phyloP scores from a whole-genome alignment of 495 filamentous ascomycete species.

The Rhizodiscina lignyota region DNA sequence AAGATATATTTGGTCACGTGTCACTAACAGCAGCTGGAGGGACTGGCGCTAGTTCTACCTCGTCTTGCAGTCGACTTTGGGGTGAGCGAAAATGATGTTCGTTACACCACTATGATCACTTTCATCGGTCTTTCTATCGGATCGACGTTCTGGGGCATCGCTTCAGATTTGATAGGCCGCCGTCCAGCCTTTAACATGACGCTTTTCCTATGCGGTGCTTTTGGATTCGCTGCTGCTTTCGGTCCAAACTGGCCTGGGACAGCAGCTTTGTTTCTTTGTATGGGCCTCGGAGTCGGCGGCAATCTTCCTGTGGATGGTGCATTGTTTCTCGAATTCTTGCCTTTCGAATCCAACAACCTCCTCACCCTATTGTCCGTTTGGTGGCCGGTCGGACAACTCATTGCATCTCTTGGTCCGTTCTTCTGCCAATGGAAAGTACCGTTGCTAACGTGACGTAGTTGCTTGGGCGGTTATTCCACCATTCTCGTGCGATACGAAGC shows the following conservation, averaged over 20 bases:
- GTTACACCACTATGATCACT: slow-evolving; percentile 37
- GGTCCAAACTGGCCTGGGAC: slow-evolving; percentile 34
- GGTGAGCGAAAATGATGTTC: slow-evolving; percentile 28
- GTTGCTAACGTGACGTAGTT: slow-evolving; percentile 22
- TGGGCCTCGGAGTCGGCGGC: slow-evolving; percentile 43
- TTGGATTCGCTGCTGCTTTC: slow-evolving; percentile 37
- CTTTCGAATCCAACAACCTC: slow-evolving; percentile 32
- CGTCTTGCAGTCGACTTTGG: slow-evolving; percentile 34
- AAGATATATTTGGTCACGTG: not conserved
- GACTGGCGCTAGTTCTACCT: slow-evolving; percentile 38
- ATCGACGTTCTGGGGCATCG: slow-evolving; percentile 41
- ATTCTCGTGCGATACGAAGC: slow-evolving; percentile 25
- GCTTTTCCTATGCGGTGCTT: slow-evolving; percentile 35
- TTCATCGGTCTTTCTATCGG: slow-evolving; percentile 41
- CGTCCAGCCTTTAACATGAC: slow-evolving; percentile 43
- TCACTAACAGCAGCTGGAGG: slow-evolving; percentile 17
- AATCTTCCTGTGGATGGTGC: slow-evolving; percentile 35
- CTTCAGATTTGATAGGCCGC: slow-evolving; percentile 39
- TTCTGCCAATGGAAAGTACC: not conserved
- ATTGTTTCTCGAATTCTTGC: slow-evolving; percentile 43
- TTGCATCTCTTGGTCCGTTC: slow-evolving; percentile 18
- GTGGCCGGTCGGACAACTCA: slow-evolving; percentile 43
- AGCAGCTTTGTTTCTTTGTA: slow-evolving; percentile 29
- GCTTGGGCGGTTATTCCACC: slow-evolving; percentile 42
- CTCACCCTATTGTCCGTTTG: slow-evolving; percentile 40